Evolutionary conservation across 1,284 basidiomycete genomes (phyloP), one percentile per base, ranked within the genome.

Genomic region (Testicularia cyperi): DNA sequence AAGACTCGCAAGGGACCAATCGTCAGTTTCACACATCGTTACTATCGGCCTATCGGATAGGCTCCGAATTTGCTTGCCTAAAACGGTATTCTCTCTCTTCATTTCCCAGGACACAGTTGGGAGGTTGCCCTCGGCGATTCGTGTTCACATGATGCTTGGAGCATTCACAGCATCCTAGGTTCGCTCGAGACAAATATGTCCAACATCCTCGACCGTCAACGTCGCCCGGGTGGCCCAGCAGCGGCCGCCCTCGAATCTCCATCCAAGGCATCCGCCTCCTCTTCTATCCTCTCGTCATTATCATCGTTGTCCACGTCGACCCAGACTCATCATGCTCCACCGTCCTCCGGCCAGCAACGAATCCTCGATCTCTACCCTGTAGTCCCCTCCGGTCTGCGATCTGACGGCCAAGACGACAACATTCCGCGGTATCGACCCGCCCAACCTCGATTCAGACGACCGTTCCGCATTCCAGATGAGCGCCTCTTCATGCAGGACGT

Each of bases 321-420:
- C 29, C 7, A 18, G 7, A 8, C 29, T 31, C 29, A 31, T 32
- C 30, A 16, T 19, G 10, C 12, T 8, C 18, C 30, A 8, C 18
- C 33, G 9, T 35, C 33, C 9, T 35, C 20, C 33, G 19, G 9
- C 6, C 20, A 35, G 15, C 18, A 35, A 6, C 9, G 22, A 9
- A 8, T 54, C 15, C 46, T 61, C 37, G 57, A 61, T 37, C 48
- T 61, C 41, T 45, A 61, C 16, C 46, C 57, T 5, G 42, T 54
- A 13, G 51, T 61, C 41, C 44, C 46, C 8, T 61, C 49, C 13
- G 23, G 41, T 10, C 29, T 43, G 12, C 22, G 43, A 29, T 39
- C 43, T 15, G 33, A 42, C 40, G 24, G 42, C 16, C 10, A 36
- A 3, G 42, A 25, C 29, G 38, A 46, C 19, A 13, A 38, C 25